Evolutionary conservation across 345 rosid species (phyloP), one percentile per base, ranked within the genome.

Genomic region (Hypericum perforatum): DNA sequence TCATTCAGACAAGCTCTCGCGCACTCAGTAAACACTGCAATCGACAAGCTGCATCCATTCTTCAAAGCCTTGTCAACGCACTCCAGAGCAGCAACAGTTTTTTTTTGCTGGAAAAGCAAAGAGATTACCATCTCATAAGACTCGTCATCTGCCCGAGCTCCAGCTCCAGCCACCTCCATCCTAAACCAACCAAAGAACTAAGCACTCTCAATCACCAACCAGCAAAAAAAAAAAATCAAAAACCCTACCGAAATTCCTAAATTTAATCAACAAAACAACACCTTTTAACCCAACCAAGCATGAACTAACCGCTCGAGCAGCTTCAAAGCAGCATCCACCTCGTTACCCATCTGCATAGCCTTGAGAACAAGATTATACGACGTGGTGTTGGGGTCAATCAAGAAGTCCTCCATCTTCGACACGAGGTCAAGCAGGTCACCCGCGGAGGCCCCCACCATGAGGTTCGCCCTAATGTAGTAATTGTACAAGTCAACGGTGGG

Each of bases 101-200:
- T 58, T 16, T 73, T 52, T 2, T 52, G 49, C 42, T 0, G 50
- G 53, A 80, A 79, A 61, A 86, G 51, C 94, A 88, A 70, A 58
- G 67, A 68, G 39, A 78, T 63, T 57, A 92, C 85, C 76, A 92
- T 58, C 48, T 76, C 85, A 64, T 74, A 92, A 0, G 95, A 75
- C 62, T 80, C 95, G 57, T 86, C 94, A 57, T 92, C 89, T 43
- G 98, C 95, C 66, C 45, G 76, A 45, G 98, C 82, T 58, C 80
- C 94, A 29, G 72, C 74, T 57, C 86, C 85, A 14, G 75, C 49
- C 62, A 69, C 65, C 71, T 85, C 82, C 98, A 92, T 92, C 94
- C 96, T 91, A 84, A 68, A 52, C 53, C 16, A 62, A 54, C 8
- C 43, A 63, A 65, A 29, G 45, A 39, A 12, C 7, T 39, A 16